Conservation (phyloP, 2,329 filamentous ascomycete species). For the Fusarium mundagurra region DNA sequence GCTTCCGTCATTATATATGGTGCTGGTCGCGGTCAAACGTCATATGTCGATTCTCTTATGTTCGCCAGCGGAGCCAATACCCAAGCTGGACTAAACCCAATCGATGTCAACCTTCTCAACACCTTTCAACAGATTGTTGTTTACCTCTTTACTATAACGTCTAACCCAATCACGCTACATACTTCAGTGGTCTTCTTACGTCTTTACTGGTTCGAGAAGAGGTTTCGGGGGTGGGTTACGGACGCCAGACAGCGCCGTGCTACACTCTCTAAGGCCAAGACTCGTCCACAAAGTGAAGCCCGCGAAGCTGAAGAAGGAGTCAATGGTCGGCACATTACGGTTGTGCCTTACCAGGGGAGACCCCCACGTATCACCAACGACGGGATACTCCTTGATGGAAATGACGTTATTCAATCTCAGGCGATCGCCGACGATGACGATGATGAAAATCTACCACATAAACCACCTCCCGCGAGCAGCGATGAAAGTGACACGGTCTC, state of each 20-base stretch:
- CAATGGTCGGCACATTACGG: constrained; percentile 71
- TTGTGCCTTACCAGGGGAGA: constrained; percentile 68
- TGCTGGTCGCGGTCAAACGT: constrained; percentile 64
- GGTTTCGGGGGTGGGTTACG: constrained; percentile 84
- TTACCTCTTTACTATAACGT: constrained; percentile 75
- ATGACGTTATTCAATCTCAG: constrained; percentile 38
- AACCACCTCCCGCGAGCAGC: constrained; percentile 36
- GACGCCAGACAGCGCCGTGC: constrained; percentile 75
- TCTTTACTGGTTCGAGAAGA: constrained; percentile 97
- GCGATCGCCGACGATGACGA: constrained; percentile 45
- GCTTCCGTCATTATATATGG: constrained; percentile 82
- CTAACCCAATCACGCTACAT: constrained; percentile 87
- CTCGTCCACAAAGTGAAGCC: constrained; percentile 57
- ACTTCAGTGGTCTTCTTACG: constrained; percentile 90
- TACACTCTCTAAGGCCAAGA: constrained; percentile 70
- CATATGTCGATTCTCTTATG: constrained; percentile 89
- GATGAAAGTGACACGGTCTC: constrained; percentile 53
- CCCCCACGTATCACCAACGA: constrained; percentile 70
- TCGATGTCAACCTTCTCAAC: constrained; percentile 72
- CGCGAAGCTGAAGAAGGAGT: constrained; percentile 70
- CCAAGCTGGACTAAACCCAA: constrained; percentile 90
- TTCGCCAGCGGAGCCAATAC: constrained; percentile 87
- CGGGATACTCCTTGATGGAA: constrained; percentile 59
- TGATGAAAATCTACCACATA: constrained; percentile 42
- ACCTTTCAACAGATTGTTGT: constrained; percentile 80